Percentiles rank a stretch among this genome's conserved stretches.
These are phyloP conservation scores for Phytopythium ostracodes DNA, from an alignment of 352 stramenopile genomes.

Conservation along the genomic window DNA sequence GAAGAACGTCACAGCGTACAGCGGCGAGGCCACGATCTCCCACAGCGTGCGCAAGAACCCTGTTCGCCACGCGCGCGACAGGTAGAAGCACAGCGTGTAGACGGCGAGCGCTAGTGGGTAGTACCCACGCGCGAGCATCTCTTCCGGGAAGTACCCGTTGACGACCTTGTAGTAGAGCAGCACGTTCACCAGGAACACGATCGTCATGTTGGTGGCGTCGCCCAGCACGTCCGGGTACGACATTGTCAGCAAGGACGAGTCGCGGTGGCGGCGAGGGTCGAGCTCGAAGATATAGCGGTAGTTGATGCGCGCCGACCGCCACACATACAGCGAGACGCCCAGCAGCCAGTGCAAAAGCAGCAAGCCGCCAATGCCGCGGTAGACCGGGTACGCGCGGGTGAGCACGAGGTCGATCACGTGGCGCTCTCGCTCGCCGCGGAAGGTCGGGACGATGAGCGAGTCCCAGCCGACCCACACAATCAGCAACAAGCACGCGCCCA, in stretches of 20 bases:
- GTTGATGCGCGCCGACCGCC: constrained; percentile 87
- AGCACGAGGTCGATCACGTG: constrained; percentile 75
- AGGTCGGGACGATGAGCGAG: constrained; percentile 78
- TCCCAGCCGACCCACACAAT: constrained; percentile 96
- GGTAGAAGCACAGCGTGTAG: constrained; percentile 92
- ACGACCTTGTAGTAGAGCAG: constrained; percentile 97
- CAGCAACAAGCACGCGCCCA: constrained; percentile 71
- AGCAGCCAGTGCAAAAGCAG: constrained; percentile 96
- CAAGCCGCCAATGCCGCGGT: constrained; percentile 92
- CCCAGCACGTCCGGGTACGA: constrained; percentile 91
- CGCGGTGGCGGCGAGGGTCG: constrained; percentile 50
- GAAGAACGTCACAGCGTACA: constrained; percentile 93
- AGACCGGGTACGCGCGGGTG: constrained; percentile 91
- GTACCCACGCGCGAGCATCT: constrained; percentile 80
- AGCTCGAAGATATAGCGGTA: constrained; percentile 97
- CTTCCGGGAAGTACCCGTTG: constrained; percentile 82
- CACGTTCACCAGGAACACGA: constrained; percentile 93
- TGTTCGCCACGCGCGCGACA: constrained; percentile 84
- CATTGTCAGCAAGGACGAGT: constrained; percentile 35
- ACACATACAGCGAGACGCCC: constrained; percentile 89
- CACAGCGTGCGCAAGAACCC: constrained; percentile 86
- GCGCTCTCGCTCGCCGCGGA: constrained; percentile 56
- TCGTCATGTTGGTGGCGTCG: constrained; percentile 95
- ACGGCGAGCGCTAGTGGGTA: constrained; percentile 92
- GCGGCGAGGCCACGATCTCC: constrained; percentile 88